A percentile compares a stretch with the other conserved stretches of the same genome.
Conservation (phyloP, 2,329 filamentous ascomycete genomes). For the Aspergillus japonicus region DNA sequence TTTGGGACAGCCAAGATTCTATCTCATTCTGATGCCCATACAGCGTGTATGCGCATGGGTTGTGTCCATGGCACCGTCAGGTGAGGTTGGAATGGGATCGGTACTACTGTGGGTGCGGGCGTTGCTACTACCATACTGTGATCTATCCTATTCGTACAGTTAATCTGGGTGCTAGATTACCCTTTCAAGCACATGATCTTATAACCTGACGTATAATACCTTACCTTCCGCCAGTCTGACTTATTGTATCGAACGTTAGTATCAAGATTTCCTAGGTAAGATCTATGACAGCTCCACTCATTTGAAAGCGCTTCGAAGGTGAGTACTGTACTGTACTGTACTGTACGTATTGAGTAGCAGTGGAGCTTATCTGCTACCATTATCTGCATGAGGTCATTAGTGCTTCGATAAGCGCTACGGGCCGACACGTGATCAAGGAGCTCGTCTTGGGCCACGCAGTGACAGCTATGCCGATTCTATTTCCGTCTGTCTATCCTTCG, state of each 20-base stretch:
- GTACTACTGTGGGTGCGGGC: no score
- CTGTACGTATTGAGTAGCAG: no score
- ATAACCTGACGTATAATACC: no score
- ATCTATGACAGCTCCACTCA: no score
- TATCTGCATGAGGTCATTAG: background rate
- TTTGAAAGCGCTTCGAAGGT: background rate
- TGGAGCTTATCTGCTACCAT: background rate
- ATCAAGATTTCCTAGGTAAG: no score
- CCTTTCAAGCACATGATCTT: background rate
- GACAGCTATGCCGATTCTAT: conserved; percentile 4
- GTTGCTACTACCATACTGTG: no score
- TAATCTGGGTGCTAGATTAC: background rate
- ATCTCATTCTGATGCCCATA: no score
- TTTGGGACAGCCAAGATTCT: background rate
- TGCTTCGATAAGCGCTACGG: conserved; percentile 20
- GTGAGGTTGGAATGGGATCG: background rate
- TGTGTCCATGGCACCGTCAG: no score
- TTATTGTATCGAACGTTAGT: no score
- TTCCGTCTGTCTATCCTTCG: background rate
- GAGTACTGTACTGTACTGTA: background rate
- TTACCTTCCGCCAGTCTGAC: no score
- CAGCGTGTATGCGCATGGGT: no score
- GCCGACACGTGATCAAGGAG: conserved; percentile 31
- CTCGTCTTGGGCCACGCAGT: conserved; percentile 32
- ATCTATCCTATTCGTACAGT: no score